These are phyloP conservation scores for Prunus kanzakura DNA, from an alignment of 306 rosid species.

Conservation along the genomic window DNA sequence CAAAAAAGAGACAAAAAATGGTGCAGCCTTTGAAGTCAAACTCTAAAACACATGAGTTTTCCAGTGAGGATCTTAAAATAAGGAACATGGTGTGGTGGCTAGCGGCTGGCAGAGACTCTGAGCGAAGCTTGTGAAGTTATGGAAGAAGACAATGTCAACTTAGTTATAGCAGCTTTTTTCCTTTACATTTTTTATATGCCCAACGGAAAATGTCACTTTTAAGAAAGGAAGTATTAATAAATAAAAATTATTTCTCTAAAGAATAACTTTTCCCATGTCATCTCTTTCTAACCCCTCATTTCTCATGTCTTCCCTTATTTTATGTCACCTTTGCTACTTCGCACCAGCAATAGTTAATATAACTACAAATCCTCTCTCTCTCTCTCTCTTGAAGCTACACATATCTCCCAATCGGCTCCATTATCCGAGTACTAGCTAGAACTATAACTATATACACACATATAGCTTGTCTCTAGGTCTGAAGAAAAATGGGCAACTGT, in stretches of 20 bases:
- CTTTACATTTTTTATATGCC: too few relatives aligned
- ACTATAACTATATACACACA: not conserved
- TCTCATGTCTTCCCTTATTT: constrained; percentile 14
- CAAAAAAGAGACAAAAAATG: not conserved
- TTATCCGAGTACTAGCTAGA: not conserved
- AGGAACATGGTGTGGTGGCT: not conserved
- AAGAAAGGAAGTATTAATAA: too few relatives aligned
- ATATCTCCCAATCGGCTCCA: not conserved
- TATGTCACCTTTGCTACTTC: constrained; percentile 26
- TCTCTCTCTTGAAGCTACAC: constrained; percentile 3
- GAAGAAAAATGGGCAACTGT: constrained; percentile 30
- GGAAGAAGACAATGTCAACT: too few relatives aligned
- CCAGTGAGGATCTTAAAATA: not conserved
- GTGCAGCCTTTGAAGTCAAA: not conserved
- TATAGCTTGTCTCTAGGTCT: not conserved
- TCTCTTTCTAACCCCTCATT: constrained; percentile 21
- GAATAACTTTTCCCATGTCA: too few relatives aligned
- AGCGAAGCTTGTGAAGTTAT: too few relatives aligned
- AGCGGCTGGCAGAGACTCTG: not conserved
- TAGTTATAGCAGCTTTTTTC: too few relatives aligned
- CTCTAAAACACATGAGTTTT: not conserved
- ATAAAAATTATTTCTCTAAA: too few relatives aligned
- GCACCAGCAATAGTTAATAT: constrained; percentile 6
- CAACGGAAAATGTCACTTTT: too few relatives aligned
- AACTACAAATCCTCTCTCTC: not conserved